phyloP scores from a whole-genome alignment of 1,139 yeast species.

The Hyphopichia fennica region DNA sequence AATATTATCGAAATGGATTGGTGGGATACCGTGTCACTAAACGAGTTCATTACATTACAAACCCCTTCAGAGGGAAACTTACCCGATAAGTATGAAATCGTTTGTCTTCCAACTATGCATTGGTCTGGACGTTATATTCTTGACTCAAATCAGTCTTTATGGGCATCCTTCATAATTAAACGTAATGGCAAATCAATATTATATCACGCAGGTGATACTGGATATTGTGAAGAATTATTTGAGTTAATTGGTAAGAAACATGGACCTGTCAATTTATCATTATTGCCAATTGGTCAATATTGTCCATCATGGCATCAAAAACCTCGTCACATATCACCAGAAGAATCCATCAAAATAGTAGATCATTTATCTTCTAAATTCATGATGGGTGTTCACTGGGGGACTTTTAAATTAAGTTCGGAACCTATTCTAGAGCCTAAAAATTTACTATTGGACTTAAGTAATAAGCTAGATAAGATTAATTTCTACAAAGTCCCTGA shows the following conservation, averaged over 20 bases:
- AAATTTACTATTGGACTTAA: slow-evolving; percentile 26
- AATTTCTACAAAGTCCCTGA: slow-evolving; percentile 35
- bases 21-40: slow-evolving; percentile 74
- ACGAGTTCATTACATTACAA: slow-evolving; percentile 21
- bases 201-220: slow-evolving; percentile 95
- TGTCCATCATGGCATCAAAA: slow-evolving; percentile 94
- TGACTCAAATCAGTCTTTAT: slow-evolving; percentile 77
- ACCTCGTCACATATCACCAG: slow-evolving; percentile 85
- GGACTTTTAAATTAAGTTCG: slow-evolving; percentile 85
- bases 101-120: slow-evolving; percentile 95
- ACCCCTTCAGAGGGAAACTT: slow-evolving; percentile 12
- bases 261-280: slow-evolving; percentile 67
- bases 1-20: slow-evolving; percentile 77
- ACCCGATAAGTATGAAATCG: slow-evolving; percentile 66
- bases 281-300: slow-evolving; percentile 92
- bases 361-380: slow-evolving; percentile 58
- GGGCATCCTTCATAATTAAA: slow-evolving; percentile 82
- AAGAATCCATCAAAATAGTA: slow-evolving; percentile 71
- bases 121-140: slow-evolving; percentile 86
- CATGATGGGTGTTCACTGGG: slow-evolving; percentile 93
- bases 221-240: slow-evolving; percentile 75
- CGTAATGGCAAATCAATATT: slow-evolving; percentile 68
- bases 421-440: slow-evolving; percentile 88
- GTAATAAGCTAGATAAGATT: slow-evolving; percentile 18
- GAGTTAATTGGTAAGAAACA: slow-evolving; percentile 58